Base-by-base conservation (phyloP, 768 basidiomycete genomes). In the Candolleomyces aberdarensis region DNA sequence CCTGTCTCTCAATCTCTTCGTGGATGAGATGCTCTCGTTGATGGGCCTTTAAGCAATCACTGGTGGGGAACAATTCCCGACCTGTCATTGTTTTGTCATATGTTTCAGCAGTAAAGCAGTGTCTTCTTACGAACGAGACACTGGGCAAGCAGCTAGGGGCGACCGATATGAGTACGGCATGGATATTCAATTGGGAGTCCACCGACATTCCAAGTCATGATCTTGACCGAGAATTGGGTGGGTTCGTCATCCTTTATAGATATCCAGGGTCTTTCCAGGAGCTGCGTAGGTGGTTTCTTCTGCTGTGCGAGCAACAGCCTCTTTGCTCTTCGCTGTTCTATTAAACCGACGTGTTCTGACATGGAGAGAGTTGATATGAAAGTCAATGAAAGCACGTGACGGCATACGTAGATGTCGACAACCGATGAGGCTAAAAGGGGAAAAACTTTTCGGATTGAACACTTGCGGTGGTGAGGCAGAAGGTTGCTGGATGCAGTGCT, bases 181-280 rank as follows among this genome's bases (percentile, higher is more conserved):
- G 17, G 26, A 20, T 11, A 39, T 48, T 11, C 17, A 63, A 50
- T 64, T 61, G 58, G 57, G 2, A 36, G 20, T 1, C 14, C 22
- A 55, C 49, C 67, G 39, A 94, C 90, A 77, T 94, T 94, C 91
- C 92, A 94, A 5, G 89, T 89, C 76, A 91, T 78, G 54, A 94
- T 70, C 68, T 78, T 90, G 62, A 86, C 56, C 65, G 78, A 67
- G 49, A 56, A 22, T 52, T 31, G 52, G 69, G 58, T 68, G 62
- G 47, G 10, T 29, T n/a, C 58, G 63, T 17, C 70, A 62, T 46
- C 69, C 61, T 40, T 64, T 47, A 76, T 61, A 15, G 73, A 58
- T 36, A 82, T 66, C 81, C 81, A 84, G n/a, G 71, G 69, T 22
- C 82, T 73, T 46, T 70, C 53, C 19, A 75, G 54, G 36, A 81